Conservation (phyloP, 2,329 filamentous ascomycete species). For the Endocalyx cinctus region DNA sequence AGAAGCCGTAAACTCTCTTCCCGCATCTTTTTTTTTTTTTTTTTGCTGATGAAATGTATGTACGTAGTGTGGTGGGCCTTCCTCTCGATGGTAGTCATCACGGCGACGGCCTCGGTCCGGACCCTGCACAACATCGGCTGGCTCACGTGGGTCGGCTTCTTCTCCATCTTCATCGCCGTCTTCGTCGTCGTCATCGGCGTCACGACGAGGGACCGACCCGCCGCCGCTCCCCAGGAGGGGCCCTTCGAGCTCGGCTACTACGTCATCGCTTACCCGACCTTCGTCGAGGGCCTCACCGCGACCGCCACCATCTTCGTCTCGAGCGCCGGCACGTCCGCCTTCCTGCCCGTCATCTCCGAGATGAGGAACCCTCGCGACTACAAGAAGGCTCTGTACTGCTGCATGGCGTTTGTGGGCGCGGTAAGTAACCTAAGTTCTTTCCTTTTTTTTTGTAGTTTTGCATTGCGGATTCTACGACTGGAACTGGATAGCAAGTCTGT, state of each 20-base stretch:
- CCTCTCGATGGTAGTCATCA: conserved; percentile 42
- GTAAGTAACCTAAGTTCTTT: not conserved
- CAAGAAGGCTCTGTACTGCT: conserved; percentile 54
- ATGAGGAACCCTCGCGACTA: conserved; percentile 58
- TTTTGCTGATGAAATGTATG: too few species aligned
- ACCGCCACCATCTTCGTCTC: conserved; percentile 57
- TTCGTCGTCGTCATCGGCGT: conserved; percentile 57
- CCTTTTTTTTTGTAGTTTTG: not conserved
- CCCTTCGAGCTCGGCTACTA: conserved; percentile 56
- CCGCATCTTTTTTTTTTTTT: too few species aligned
- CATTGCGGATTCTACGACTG: conserved; percentile 1
- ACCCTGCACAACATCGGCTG: conserved; percentile 58
- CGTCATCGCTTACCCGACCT: conserved; percentile 51
- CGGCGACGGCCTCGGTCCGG: conserved; percentile 43
- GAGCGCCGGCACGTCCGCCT: conserved; percentile 54
- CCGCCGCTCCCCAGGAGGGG: conserved; percentile 55
- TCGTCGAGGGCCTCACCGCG: conserved; percentile 54
- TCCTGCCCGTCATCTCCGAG: conserved; percentile 61
- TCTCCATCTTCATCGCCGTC: conserved; percentile 53
- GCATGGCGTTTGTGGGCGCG: conserved; percentile 52
- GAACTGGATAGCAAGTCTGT: too few species aligned
- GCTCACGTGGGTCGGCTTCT: conserved; percentile 58
- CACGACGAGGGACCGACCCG: conserved; percentile 51
- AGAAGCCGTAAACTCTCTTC: too few species aligned
- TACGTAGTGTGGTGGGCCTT: conserved; percentile 53